Conservation (phyloP, 371 early-diverging fungal genomes). For the Rhizomucor pusillus region DNA sequence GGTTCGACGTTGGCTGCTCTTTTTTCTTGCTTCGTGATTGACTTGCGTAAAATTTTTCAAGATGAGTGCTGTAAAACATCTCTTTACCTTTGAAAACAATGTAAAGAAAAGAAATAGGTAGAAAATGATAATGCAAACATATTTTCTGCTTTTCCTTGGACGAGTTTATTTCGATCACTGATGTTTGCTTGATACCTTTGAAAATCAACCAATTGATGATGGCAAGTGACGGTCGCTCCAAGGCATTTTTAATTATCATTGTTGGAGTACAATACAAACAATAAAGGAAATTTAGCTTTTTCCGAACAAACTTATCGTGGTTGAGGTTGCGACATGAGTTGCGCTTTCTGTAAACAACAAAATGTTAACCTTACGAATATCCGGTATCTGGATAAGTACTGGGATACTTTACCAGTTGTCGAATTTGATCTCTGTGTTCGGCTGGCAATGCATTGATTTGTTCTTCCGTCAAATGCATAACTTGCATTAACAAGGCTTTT, state of each 20-base stretch:
- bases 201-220: no score
- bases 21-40: conserved; percentile 20
- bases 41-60: conserved; percentile 21
- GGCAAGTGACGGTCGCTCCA: no score
- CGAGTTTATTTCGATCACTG: no score
- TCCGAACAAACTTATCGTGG: no score
- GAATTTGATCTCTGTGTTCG: conserved; percentile 49
- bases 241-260: no score
- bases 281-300: no score
- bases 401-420: conserved; percentile 45
- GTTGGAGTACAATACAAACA: no score
- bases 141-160: no score
- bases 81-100: no score
- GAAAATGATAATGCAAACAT: no score
- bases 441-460: conserved; percentile 55
- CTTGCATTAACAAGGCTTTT: conserved; percentile 52
- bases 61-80: conserved; percentile 30
- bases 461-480: conserved; percentile 50
- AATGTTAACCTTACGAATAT: neutral
- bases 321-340: conserved; percentile 5
- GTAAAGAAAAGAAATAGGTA: no score
- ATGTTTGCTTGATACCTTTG: no score
- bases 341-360: conserved; percentile 4
- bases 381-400: neutral
- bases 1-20: conserved; percentile 36